These are phyloP conservation scores for Solanum tarijense DNA, from an alignment of 257 asterid genomes.

Conservation along the genomic window DNA sequence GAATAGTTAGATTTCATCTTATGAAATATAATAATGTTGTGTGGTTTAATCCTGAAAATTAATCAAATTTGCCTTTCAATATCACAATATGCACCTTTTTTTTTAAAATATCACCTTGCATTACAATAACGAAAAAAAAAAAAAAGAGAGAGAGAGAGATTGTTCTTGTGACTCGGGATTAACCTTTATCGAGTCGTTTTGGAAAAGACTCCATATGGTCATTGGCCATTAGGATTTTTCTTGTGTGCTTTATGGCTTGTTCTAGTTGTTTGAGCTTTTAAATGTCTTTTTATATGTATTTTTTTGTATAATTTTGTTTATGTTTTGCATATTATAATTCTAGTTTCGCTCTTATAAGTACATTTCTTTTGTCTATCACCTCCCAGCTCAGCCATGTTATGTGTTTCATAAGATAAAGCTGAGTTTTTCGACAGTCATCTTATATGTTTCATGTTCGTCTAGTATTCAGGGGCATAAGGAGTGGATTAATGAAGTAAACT, in stretches of 20 bases:
- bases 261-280: neutral
- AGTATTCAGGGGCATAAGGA: slow-evolving; percentile 99
- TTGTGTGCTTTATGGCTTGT: neutral
- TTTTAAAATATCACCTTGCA: neutral
- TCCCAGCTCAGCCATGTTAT: neutral
- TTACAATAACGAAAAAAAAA: neutral
- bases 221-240: neutral
- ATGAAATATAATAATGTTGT: neutral
- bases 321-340: neutral
- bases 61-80: neutral
- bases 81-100: neutral
- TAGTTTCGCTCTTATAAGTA: neutral
- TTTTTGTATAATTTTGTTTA: neutral
- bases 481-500: slow-evolving; percentile 89
- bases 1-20: neutral
- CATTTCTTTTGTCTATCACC: neutral
- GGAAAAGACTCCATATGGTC: neutral
- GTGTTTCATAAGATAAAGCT: neutral
- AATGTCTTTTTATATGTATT: neutral
- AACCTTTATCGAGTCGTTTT: neutral
- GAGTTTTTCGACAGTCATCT: neutral
- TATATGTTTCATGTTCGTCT: slow-evolving; percentile 29
- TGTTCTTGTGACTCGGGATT: neutral
- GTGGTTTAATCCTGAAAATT: neutral
- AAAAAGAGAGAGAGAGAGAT: neutral